These are phyloP conservation scores for Sphagnum contortum DNA, from an alignment of 225 moss, liverwort and hornwort genomes.

Conservation along the genomic window DNA sequence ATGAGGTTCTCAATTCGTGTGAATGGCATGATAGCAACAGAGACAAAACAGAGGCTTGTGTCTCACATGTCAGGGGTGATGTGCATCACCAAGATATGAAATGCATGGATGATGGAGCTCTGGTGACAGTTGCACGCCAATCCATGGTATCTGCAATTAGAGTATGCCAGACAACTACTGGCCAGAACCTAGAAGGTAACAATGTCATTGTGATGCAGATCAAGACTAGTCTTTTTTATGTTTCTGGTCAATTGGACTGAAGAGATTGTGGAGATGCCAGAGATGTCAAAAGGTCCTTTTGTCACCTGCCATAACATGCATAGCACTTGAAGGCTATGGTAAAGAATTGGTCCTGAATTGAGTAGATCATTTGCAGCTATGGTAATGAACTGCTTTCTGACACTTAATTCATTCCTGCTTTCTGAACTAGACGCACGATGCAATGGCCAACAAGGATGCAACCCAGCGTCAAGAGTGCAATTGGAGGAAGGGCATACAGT, in stretches of 20 bases:
- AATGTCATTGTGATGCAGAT: no score
- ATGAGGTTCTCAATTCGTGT: slow-evolving; percentile 24
- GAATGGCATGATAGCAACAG: slow-evolving; percentile 44
- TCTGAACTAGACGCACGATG: no score
- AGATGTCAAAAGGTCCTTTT: no score
- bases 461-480: slow-evolving; percentile 17
- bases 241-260: no score
- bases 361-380: no score
- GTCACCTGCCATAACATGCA: no score
- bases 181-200: slow-evolving; percentile 5
- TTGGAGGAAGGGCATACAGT: slow-evolving; percentile 18
- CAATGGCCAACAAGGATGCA: background rate
- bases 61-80: slow-evolving; percentile 8
- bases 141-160: slow-evolving; percentile 18
- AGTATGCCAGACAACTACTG: slow-evolving; percentile 21
- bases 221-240: no score
- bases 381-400: no score
- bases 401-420: no score
- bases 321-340: no score
- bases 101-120: slow-evolving; percentile 38
- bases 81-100: slow-evolving; percentile 29
- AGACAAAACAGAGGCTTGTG: slow-evolving; percentile 11
- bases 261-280: no score
- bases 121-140: slow-evolving; percentile 41
- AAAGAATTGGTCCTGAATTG: no score